phyloP scores from a whole-genome alignment of 2,329 filamentous ascomycete species.

The Paracorniculantispora psalliotae region DNA sequence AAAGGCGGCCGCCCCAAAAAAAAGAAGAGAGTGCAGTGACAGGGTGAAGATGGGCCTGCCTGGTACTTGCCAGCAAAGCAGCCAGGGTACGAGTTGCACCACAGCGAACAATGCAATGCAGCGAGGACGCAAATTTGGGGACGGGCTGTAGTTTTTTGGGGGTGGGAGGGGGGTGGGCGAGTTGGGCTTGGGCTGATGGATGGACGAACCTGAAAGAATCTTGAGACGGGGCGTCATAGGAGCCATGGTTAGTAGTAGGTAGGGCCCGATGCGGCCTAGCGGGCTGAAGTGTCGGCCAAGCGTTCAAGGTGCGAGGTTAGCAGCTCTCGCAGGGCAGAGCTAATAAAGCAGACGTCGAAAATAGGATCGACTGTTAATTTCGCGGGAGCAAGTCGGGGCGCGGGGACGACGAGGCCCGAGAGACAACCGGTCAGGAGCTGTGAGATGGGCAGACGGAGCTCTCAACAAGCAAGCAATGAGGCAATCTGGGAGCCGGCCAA shows the following conservation, averaged over 20 bases:
- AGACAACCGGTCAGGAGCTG: neutral
- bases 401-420: neutral
- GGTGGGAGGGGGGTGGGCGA: conserved; percentile 9
- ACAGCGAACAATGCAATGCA: conserved; percentile 11
- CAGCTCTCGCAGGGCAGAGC: neutral
- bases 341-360: neutral
- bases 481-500: neutral
- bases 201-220: conserved; percentile 55
- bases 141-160: conserved; percentile 10
- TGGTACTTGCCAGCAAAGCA: conserved; percentile 12
- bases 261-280: conserved; percentile 34
- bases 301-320: conserved; percentile 5
- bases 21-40: neutral
- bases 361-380: neutral
- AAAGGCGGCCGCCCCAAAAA: neutral
- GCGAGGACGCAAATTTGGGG: neutral
- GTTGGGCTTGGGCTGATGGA: conserved; percentile 20
- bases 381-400: neutral
- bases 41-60: conserved; percentile 4
- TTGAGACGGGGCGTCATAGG: conserved; percentile 55
- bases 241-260: conserved; percentile 48
- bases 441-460: neutral
- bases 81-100: conserved; percentile 1
- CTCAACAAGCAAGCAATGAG: conserved; percentile 2
- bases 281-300: conserved; percentile 12